Conservation (phyloP, 257 asterid genomes). For the Dorcoceras hygrometricum region DNA sequence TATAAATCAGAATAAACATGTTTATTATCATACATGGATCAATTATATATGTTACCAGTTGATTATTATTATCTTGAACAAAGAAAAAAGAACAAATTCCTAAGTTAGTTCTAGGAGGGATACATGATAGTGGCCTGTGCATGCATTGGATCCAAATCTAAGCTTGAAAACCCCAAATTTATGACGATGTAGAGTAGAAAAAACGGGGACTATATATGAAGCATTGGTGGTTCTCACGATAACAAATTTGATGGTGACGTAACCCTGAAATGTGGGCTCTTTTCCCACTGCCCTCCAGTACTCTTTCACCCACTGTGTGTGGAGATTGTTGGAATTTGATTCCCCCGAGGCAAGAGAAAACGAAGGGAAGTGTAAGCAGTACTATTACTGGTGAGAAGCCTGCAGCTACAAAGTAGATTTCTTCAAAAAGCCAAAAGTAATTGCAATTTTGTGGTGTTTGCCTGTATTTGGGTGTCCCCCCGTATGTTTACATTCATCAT, state of each 20-base stretch:
- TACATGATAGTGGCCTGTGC: neutral
- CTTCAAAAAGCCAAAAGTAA: neutral
- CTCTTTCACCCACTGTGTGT: neutral
- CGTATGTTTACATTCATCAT: neutral
- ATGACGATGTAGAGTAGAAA: neutral
- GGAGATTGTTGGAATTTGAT: neutral
- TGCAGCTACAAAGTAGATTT: neutral
- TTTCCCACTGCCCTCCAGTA: slow-evolving; percentile 1
- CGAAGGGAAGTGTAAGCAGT: neutral
- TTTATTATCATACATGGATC: too few relatives aligned
- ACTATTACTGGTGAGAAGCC: neutral
- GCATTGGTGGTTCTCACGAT: neutral
- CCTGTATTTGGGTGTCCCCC: neutral
- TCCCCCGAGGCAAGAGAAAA: neutral
- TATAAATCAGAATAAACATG: too few relatives aligned
- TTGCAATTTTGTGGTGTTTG: neutral
- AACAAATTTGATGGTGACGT: neutral
- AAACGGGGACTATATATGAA: neutral
- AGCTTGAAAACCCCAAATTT: neutral
- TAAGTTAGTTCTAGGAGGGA: neutral
- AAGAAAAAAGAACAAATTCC: neutral
- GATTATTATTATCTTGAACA: too few relatives aligned
- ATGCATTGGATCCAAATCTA: neutral
- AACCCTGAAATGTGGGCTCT: slow-evolving; percentile 2
- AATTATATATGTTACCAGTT: too few relatives aligned